Percentiles rank a stretch among this genome's conserved stretches.
Conservation (phyloP, 83 land plant genomes). For the Thuja plicata region DNA sequence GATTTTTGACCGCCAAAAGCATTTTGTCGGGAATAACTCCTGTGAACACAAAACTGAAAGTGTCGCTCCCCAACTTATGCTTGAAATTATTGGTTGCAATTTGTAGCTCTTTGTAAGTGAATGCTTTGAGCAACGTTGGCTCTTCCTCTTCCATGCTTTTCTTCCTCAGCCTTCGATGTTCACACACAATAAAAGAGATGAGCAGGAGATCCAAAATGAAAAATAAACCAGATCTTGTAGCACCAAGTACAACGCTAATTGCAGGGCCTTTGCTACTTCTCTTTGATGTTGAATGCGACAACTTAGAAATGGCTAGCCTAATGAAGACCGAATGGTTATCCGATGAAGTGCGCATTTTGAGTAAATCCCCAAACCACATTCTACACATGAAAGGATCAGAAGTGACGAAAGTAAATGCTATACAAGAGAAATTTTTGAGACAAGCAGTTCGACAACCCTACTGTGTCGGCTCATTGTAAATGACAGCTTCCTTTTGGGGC, state of each 20-base stretch:
- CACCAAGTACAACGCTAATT: neutral
- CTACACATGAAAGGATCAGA: no score
- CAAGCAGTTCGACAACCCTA: neutral
- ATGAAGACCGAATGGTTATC: neutral
- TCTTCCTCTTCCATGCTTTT: neutral
- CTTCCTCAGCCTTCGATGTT: neutral
- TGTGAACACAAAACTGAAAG: no score
- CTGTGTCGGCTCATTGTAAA: neutral
- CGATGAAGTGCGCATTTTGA: neutral
- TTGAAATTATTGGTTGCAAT: no score
- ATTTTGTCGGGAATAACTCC: no score
- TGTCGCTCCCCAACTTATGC: no score
- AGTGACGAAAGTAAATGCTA: no score
- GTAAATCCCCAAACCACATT: no score
- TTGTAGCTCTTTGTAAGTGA: no score
- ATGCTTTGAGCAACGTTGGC: neutral
- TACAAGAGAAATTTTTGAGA: neutral
- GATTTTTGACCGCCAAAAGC: no score
- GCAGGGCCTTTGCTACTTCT: neutral
- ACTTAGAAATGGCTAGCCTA: neutral
- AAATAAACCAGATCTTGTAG: neutral
- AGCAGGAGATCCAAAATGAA: neutral
- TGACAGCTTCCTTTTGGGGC: no score
- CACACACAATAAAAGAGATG: neutral
- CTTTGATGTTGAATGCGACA: neutral